Base-by-base conservation (phyloP, 192 early-diverging fungal genomes). In the Coemansia sp. region DNA sequence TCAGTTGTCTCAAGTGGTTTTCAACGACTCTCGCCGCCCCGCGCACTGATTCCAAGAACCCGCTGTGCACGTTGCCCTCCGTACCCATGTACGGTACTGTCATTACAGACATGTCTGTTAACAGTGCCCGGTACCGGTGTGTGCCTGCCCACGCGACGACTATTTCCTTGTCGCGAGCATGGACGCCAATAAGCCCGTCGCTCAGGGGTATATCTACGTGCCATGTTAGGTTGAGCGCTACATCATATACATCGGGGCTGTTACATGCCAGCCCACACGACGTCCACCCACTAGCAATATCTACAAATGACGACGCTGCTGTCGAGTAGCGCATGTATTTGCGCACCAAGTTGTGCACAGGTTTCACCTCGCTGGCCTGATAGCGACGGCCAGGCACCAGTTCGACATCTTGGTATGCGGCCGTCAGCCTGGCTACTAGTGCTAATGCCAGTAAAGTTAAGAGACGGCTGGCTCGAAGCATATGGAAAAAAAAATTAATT, bases 301-400 rank as follows among this genome's bases (percentile, higher is more conserved):
- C 79, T 15, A 82, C 79, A 64, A 82, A 76, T 27, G 79, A 73
- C 4, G 79, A 63, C 32, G 79, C 79, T 36, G 79, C 79, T 31
- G 74, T 82, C 32, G 79, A 69, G 44, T 76, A 82, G 39, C 79
- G 79, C 79, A 82, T 82, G 68, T 82, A 82, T 39, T 75, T 75
- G 46, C 68, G 74, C 42, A 82, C 62, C 21, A 76, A 17, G 6
- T 37, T 51, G 41, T 82, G 79, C 27, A 74, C 67, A 21, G 48
- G 61, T 37, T 46, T 42, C 25, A 72, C 32, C 31, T 82, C 64
- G 45, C 25, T 58, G 4, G 79, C 79, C 17, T 59, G n/a, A 53
- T 82, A 82, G 29, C 62, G 55, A 5, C 42, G 66, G 1, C 79
- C 79, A 15, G 79, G 74, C 19, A 64, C 58, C 41, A 82, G 58